Evolutionary conservation across 805 yeast species (phyloP), one percentile per base, ranked within the genome.

Genomic region (Clavispora carvajalis): DNA sequence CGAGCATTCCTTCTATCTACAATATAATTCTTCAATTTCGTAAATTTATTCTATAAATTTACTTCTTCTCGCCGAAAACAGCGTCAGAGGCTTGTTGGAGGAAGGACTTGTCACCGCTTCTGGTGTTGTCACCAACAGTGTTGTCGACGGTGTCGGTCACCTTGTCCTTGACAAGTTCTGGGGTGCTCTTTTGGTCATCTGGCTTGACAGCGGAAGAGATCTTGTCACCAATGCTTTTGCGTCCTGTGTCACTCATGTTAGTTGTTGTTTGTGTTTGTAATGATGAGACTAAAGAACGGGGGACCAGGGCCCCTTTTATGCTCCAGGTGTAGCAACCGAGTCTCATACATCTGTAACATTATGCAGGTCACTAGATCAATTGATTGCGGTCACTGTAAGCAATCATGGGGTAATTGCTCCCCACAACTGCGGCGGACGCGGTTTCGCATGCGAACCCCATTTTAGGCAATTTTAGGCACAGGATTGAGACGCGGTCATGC

Each of bases 21-120:
- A 22, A 8, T 8, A 3, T 8, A 22, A 22, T 3, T 11, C 7
- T n/a, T 25, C 29, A 25, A 16, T n/a, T 7, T 25, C 29, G 19
- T 31, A 19, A 16, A 18, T 31, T 19, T 4, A 5, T n/a, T 15
- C 34, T 21, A 31, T 31, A 31, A 8, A 13, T 19, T 24, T 34
- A 34, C 37, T 34, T 34, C 38, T 36, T 36, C 23, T 36, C 38
- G 49, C 73, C 73, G 47, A 68, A 67, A 43, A 68, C 60, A 36
- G 69, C 67, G 52, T 68, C 73, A 44, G 71, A 63, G 42, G 71
- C 73, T 51, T 63, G 62, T 55, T 68, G 73, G 46, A 65, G 52
- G 55, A 61, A 52, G 29, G 70, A 59, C 59, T 67, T 69, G 53
- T 63, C 62, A 34, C 63, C 58, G 30, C 53, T 52, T 37, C 63